Percentiles rank a stretch among this genome's conserved stretches.
phyloP scores from a whole-genome alignment of 148 eudicot genomes.

The Silene conica region DNA sequence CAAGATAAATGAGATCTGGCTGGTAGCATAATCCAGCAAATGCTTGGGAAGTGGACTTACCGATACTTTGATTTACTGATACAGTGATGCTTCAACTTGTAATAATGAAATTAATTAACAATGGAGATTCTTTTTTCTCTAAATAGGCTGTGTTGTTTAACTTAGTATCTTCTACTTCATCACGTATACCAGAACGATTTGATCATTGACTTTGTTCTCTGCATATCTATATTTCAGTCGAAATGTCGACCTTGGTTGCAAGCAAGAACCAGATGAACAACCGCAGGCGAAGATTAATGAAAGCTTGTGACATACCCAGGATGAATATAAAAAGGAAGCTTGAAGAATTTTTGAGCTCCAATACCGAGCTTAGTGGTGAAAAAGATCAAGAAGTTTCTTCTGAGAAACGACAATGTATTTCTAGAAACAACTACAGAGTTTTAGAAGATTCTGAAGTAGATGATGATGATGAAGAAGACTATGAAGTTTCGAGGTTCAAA shows the following conservation, averaged over 20 bases:
- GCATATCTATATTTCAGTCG: conserved; percentile 8
- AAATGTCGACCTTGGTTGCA: conserved; percentile 26
- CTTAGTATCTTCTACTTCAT: not conserved
- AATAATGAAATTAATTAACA: not conserved
- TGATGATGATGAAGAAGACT: conserved; percentile 23
- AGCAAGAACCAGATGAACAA: conserved; percentile 5
- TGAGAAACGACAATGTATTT: conserved; percentile 16
- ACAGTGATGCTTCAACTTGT: not conserved
- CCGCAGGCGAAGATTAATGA: not conserved
- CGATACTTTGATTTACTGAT: not conserved
- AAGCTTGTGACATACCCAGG: conserved; percentile 8
- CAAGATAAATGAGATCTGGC: not conserved
- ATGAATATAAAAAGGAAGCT: conserved; percentile 18
- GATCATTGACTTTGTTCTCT: not conserved
- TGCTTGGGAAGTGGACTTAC: not conserved
- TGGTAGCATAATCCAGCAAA: not conserved
- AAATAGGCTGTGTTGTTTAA: no score
- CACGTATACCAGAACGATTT: not conserved
- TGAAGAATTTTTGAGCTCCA: not conserved
- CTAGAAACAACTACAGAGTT: not conserved
- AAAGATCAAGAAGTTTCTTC: not conserved
- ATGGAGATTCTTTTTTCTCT: not conserved
- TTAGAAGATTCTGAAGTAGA: conserved; percentile 8
- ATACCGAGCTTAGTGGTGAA: conserved; percentile 3
- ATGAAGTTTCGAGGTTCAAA: not conserved